Evolutionary conservation across 2,329 filamentous ascomycete species (phyloP), one percentile per base, ranked within the genome.

Genomic region (Calonectria naviculata): DNA sequence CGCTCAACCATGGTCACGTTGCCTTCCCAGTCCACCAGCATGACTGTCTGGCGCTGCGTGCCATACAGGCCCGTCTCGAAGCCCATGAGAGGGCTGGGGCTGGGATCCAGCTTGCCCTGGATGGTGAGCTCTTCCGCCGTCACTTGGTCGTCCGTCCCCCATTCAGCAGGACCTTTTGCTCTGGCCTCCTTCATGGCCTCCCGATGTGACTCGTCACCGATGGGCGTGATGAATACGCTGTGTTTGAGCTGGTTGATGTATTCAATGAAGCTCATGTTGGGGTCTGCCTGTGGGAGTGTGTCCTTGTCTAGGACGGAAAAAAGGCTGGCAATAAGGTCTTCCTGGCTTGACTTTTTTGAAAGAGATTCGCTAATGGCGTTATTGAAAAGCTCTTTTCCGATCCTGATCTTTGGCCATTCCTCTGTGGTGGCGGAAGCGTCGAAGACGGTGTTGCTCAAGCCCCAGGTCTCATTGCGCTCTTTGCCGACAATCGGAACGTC

Each of bases 31-130:
- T 91, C 90, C 8, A 92, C 88, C 52, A 92, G 81, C 17, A 93
- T 81, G 17, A 92, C 83, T 0, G 90, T 92, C 82, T 93, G 91
- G 42, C 91, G 83, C 81, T 93, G 91, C 6, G 91, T 93, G 5
- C 91, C 91, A 75, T 93, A 93, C 73, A 91, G 83, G 2, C 91
- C 91, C 6, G 86, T 89, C 78, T 89, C 87, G 74, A 90, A 91
- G 1, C 85, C 85, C 49, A 81, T 85, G 19, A 74, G 71, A 0
- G 72, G 68, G 28, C 68, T 80, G 67, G 73, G 79, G 36, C 78
- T 76, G 9, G 82, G 77, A 19, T 85, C 84, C 2, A 86, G 85
- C 29, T 81, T 81, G 58, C 84, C 80, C 47, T 84, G 80, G 5
- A 79, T 76, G 38, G 83, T 65, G 75, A 81, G 78, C 65, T 81